Conservation (phyloP, 371 early-diverging fungal genomes). For the Rhizopus delemar region DNA sequence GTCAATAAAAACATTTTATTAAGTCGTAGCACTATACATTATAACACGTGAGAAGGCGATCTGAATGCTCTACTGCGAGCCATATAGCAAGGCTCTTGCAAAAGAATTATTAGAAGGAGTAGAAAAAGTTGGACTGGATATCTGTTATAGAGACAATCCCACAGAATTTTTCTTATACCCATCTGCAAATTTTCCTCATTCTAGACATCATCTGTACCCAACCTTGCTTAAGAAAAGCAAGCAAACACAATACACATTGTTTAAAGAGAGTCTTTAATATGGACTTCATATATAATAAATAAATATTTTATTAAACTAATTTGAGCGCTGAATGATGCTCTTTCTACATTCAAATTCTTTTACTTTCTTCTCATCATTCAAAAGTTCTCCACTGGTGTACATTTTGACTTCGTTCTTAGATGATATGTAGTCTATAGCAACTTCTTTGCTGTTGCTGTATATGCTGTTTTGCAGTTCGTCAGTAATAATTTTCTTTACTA, state of each 20-base stretch:
- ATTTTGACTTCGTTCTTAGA: slow-evolving; percentile 14
- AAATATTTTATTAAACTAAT: slow-evolving; percentile 11
- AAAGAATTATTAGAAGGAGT: slow-evolving; percentile 14
- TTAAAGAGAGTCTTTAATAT: slow-evolving; percentile 10
- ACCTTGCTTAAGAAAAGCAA: slow-evolving; percentile 10
- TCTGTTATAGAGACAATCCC: slow-evolving; percentile 14
- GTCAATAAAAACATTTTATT: no score
- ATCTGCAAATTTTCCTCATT: slow-evolving; percentile 18
- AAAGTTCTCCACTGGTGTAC: slow-evolving; percentile 17
- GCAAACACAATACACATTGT: slow-evolving; percentile 5
- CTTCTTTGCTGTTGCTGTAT: slow-evolving; percentile 18
- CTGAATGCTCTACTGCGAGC: slow-evolving; percentile 19
- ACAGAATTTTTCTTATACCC: slow-evolving; percentile 15
- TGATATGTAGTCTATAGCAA: slow-evolving; percentile 18
- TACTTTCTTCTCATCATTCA: slow-evolving; percentile 14
- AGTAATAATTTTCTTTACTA: slow-evolving; percentile 20
- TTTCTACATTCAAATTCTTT: slow-evolving; percentile 19
- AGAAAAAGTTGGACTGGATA: slow-evolving; percentile 12
- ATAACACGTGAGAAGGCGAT: no score
- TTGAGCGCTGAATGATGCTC: slow-evolving; percentile 4
- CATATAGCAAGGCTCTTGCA: slow-evolving; percentile 14
- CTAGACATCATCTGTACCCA: slow-evolving; percentile 14
- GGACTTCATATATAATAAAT: slow-evolving; percentile 9
- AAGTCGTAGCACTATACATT: no score
- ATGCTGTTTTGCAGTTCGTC: slow-evolving; percentile 22